These are phyloP conservation scores for Aplosporella prunicola DNA, from an alignment of 2,329 filamentous ascomycete species.

Conservation along the genomic window DNA sequence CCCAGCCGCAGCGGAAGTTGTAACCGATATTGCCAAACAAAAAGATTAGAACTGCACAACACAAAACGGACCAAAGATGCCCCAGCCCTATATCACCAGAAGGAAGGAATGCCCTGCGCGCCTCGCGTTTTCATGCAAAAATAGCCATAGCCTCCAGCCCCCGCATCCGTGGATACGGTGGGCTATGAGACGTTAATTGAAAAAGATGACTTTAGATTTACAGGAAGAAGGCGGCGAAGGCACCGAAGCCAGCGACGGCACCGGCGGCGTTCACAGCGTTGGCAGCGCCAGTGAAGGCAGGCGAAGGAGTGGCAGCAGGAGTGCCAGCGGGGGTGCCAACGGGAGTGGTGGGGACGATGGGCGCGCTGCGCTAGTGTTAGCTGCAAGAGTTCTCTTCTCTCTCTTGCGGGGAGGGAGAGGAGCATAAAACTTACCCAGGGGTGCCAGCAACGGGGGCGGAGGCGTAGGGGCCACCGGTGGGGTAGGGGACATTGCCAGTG, in stretches of 20 bases:
- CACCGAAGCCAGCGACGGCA: slow-evolving; percentile 32
- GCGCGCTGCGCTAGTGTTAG: slow-evolving; percentile 17
- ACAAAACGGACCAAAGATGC: no score
- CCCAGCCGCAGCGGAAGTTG: no score
- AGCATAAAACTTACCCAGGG: slow-evolving; percentile 20
- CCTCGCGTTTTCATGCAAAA: no score
- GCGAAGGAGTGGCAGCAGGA: slow-evolving; percentile 14
- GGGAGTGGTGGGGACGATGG: slow-evolving; percentile 21
- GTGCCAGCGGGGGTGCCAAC: slow-evolving; percentile 2
- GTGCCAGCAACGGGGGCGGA: slow-evolving; percentile 19
- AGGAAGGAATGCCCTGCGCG: no score
- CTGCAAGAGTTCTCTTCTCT: neutral
- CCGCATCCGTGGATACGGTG: no score
- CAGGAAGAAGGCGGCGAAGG: slow-evolving; percentile 34
- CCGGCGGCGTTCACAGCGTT: slow-evolving; percentile 26
- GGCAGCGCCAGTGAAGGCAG: slow-evolving; percentile 31
- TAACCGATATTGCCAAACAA: no score
- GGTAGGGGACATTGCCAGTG: slow-evolving; percentile 37
- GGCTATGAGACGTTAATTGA: no score
- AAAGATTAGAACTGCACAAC: no score
- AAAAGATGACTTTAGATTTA: slow-evolving; percentile 27
- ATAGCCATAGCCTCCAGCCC: no score
- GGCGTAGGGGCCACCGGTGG: slow-evolving; percentile 21
- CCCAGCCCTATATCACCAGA: no score
- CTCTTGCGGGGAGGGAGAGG: neutral